Conservation (phyloP, 2,329 filamentous ascomycete species). For the Stromatinia cepivora region DNA sequence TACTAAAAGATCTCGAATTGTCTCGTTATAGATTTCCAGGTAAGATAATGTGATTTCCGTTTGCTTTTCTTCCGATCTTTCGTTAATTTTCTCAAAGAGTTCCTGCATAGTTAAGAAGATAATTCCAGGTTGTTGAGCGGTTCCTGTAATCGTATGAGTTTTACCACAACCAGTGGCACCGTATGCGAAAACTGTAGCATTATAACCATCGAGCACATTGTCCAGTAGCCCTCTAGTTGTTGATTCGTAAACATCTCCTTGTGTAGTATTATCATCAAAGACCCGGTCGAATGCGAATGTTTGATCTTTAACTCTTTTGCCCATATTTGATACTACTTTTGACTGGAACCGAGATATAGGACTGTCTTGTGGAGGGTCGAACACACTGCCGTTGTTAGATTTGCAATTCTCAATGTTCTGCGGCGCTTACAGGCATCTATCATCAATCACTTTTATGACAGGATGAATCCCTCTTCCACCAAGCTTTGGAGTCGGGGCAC, state of each 20-base stretch:
- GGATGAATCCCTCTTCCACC: slow-evolving; percentile 82
- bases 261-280: slow-evolving; percentile 92
- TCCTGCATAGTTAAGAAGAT: slow-evolving; percentile 99
- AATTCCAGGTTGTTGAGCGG: slow-evolving; percentile 88
- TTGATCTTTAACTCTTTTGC: slow-evolving; percentile 95
- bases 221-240: slow-evolving; percentile 89
- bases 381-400: slow-evolving; percentile 62
- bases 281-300: slow-evolving; percentile 96
- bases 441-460: slow-evolving; percentile 95
- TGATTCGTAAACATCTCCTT: slow-evolving; percentile 91
- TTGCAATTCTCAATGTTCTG: not conserved
- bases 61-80: slow-evolving; percentile 79
- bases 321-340: slow-evolving; percentile 72
- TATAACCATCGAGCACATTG: slow-evolving; percentile 95
- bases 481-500: slow-evolving; percentile 78
- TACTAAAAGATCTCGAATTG: slow-evolving; percentile 91
- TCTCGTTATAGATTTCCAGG: slow-evolving; percentile 98
- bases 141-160: slow-evolving; percentile 96
- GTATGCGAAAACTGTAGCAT: slow-evolving; percentile 98
- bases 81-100: slow-evolving; percentile 92
- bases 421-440: slow-evolving; percentile 75
- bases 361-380: slow-evolving; percentile 94
- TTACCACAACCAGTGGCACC: slow-evolving; percentile 97
- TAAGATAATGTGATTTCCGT: slow-evolving; percentile 93
- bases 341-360: slow-evolving; percentile 84